These are phyloP conservation scores for Furcasterigmium furcatum DNA, from an alignment of 2,329 filamentous ascomycete genomes.

Conservation along the genomic window DNA sequence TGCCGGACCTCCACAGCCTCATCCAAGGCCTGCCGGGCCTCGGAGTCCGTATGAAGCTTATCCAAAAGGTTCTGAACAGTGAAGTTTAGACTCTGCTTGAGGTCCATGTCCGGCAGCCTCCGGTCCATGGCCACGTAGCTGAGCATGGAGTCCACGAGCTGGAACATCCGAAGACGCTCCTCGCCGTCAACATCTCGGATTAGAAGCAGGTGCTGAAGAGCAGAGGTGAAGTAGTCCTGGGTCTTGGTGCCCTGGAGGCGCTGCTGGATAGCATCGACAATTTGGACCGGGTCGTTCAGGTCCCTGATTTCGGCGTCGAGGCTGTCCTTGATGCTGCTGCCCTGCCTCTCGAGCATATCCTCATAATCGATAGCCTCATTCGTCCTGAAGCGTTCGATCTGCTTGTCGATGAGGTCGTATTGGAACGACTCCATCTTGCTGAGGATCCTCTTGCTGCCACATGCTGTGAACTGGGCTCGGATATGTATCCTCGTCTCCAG, in stretches of 20 bases:
- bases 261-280: conserved; percentile 87
- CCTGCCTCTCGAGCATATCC: conserved; percentile 89
- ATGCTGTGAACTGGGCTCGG: conserved; percentile 91
- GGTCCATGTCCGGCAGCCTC: conserved; percentile 90
- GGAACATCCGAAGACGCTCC: conserved; percentile 91
- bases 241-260: conserved; percentile 80
- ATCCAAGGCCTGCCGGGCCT: conserved; percentile 87
- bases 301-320: conserved; percentile 86
- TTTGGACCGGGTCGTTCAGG: conserved; percentile 87
- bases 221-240: conserved; percentile 93
- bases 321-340: conserved; percentile 84
- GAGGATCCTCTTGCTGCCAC: conserved; percentile 90
- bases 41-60: conserved; percentile 93
- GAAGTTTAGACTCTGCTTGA: conserved; percentile 96
- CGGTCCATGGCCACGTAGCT: conserved; percentile 99
- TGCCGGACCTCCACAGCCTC: conserved; percentile 87
- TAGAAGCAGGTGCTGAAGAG: conserved; percentile 89
- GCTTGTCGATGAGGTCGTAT: conserved; percentile 97
- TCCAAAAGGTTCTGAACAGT: conserved; percentile 94
- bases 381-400: conserved; percentile 87
- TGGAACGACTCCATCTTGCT: conserved; percentile 98
- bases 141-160: conserved; percentile 97
- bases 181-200: conserved; percentile 90
- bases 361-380: conserved; percentile 99
- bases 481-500: conserved; percentile 91